Conservation (phyloP, 2,329 filamentous ascomycete genomes). For the Fusarium succisae region DNA sequence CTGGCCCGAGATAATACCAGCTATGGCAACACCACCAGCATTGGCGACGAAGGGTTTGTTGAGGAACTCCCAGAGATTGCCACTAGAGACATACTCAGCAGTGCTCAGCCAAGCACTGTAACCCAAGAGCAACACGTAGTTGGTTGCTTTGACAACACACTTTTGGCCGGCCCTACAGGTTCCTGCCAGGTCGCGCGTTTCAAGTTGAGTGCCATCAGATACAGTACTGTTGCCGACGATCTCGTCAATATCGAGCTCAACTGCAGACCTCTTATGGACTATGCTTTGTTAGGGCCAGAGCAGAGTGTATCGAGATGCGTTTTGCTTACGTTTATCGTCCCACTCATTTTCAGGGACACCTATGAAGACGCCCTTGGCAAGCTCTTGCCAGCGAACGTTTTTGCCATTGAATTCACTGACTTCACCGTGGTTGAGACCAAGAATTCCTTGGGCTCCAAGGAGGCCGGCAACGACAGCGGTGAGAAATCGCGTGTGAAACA, state of each 20-base stretch:
- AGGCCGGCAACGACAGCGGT: background rate
- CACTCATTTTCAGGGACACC: background rate
- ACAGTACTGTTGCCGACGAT: background rate
- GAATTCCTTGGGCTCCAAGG: background rate
- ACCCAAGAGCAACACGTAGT: background rate
- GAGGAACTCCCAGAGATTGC: background rate
- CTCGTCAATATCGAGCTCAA: background rate
- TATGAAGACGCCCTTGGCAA: background rate
- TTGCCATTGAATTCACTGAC: background rate
- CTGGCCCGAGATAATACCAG: background rate
- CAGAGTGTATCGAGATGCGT: fast-evolving
- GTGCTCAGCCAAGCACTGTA: background rate
- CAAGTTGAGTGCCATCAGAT: background rate
- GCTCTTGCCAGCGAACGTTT: background rate
- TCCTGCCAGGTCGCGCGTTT: background rate
- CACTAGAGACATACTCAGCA: background rate
- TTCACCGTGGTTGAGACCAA: background rate
- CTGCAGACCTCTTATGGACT: background rate
- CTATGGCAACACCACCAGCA: background rate
- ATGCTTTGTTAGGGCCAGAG: background rate
- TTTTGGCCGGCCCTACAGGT: background rate
- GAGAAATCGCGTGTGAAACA: background rate
- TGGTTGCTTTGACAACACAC: background rate
- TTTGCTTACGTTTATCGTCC: background rate
- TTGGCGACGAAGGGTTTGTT: background rate